Evolutionary conservation across 352 stramenopile species (phyloP).

Genomic region (Ophiocytium majus): DNA sequence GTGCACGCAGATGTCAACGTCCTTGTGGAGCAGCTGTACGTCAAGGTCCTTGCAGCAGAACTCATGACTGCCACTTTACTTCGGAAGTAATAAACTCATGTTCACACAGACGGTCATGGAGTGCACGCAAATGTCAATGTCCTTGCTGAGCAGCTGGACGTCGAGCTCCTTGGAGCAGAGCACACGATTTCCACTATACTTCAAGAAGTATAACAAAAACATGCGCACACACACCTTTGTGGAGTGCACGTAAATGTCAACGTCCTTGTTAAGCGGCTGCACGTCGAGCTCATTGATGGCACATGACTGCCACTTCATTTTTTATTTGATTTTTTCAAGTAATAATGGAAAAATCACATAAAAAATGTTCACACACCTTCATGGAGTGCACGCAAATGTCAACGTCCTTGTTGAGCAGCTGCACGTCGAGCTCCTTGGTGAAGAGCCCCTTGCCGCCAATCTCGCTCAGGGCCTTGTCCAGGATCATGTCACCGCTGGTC

Average conservation of each 20-base stretch:
- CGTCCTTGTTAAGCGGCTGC: constrained; percentile 73
- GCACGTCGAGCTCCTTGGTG: constrained; percentile 84
- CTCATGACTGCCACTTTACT: no score
- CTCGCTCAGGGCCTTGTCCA: constrained; percentile 82
- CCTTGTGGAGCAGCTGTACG: constrained; percentile 71
- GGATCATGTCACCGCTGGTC: constrained; percentile 81
- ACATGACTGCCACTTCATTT: no score
- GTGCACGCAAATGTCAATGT: constrained; percentile 84
- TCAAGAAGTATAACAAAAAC: neutral
- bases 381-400: constrained; percentile 86
- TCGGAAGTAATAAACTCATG: no score
- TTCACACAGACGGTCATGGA: constrained; percentile 74
- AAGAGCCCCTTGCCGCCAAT: constrained; percentile 84
- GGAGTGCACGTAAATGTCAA: constrained; percentile 83
- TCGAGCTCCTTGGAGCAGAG: constrained; percentile 88
- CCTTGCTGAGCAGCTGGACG: constrained; percentile 71
- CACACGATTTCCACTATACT: no score
- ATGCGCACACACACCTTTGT: constrained; percentile 71
- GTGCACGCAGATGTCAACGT: constrained; percentile 85
- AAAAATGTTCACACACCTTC: constrained; percentile 62
- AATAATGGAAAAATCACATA: neutral
- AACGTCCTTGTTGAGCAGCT: constrained; percentile 75
- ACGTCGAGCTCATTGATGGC: constrained; percentile 85
- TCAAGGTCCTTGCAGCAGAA: constrained; percentile 86
- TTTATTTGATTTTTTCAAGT: no score